Evolutionary conservation across 306 rosid species (phyloP).

Genomic region (Carpinus fangiana): DNA sequence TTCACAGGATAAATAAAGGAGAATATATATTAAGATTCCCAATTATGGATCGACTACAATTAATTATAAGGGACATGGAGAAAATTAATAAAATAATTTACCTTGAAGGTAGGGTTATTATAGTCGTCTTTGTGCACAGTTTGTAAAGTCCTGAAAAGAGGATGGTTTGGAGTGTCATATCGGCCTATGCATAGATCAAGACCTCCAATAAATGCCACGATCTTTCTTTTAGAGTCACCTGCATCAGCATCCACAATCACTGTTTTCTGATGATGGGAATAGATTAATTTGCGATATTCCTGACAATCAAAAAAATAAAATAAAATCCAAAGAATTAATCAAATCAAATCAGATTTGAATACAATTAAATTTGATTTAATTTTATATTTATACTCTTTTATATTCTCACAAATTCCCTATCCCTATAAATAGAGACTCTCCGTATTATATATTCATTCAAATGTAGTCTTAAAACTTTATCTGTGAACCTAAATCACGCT

Average conservation of each 20-base stretch:
- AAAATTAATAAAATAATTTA: slow-evolving; percentile 29
- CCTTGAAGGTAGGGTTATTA: slow-evolving; percentile 75
- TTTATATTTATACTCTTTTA: too few species aligned
- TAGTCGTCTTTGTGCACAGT: slow-evolving; percentile 73
- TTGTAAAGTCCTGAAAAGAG: slow-evolving; percentile 58
- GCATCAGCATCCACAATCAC: slow-evolving; percentile 90
- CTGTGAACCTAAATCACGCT: too few species aligned
- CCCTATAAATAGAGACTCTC: too few species aligned
- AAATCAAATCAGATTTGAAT: too few species aligned
- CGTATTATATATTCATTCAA: too few species aligned
- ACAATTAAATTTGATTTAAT: too few species aligned
- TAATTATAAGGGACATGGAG: not conserved
- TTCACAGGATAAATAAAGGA: too few species aligned
- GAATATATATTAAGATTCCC: too few species aligned
- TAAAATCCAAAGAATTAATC: too few species aligned
- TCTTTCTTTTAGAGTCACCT: slow-evolving; percentile 66
- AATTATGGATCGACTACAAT: too few species aligned
- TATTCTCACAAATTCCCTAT: too few species aligned
- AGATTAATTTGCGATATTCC: slow-evolving; percentile 80
- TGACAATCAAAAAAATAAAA: slow-evolving; percentile 22
- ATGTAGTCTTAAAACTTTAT: too few species aligned
- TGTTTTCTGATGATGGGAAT: slow-evolving; percentile 93
- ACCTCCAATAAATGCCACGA: slow-evolving; percentile 85
- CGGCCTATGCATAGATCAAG: slow-evolving; percentile 86
- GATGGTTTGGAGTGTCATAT: slow-evolving; percentile 77